Conservation (phyloP, 2,329 filamentous ascomycete genomes). For the Calonectria pseudoturangicola region DNA sequence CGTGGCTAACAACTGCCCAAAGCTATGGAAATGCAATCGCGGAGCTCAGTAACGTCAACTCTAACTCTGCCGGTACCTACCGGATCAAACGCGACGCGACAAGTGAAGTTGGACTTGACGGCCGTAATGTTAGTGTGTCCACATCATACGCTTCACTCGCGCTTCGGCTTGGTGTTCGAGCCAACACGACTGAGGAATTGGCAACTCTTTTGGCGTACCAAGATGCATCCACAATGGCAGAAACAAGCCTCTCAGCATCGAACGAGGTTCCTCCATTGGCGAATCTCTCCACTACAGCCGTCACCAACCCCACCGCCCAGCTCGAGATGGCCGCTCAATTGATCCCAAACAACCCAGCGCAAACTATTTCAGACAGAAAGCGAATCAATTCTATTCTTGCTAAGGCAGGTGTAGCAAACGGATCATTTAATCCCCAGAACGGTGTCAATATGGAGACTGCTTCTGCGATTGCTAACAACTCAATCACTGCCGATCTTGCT, state of each 20-base stretch:
- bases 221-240: not conserved
- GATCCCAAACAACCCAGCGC: not conserved
- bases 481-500: not conserved
- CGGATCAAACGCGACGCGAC: not conserved
- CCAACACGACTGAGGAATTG: slow-evolving; percentile 9
- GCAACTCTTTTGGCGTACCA: not conserved
- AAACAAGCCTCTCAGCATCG: not conserved
- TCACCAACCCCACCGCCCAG: not conserved
- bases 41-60: not conserved
- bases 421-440: not conserved
- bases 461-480: slow-evolving; percentile 10
- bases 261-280: not conserved
- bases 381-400: not conserved
- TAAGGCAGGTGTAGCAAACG: not conserved
- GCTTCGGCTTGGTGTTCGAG: not conserved
- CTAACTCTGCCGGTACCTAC: not conserved
- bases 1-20: not conserved
- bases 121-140: not conserved
- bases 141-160: not conserved
- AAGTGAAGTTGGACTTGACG: not conserved
- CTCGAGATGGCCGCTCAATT: not conserved
- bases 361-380: slow-evolving; percentile 1
- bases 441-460: not conserved
- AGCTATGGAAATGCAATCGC: slow-evolving; percentile 13
- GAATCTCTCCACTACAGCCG: not conserved